phyloP scores from a whole-genome alignment of 495 filamentous ascomycete species.

The Articulospora tetracladia region DNA sequence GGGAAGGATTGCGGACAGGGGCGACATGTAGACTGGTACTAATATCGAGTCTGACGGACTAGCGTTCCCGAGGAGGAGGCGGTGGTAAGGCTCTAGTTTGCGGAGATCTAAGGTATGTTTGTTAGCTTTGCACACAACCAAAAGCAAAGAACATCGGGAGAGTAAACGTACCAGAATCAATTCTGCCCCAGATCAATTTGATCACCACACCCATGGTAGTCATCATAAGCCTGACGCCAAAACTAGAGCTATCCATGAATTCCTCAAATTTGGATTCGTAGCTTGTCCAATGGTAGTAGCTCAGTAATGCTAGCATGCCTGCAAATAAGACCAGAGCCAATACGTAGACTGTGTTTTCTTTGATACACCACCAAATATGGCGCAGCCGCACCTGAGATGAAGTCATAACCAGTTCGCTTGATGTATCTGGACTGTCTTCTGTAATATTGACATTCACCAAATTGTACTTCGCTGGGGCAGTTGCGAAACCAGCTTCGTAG shows the following conservation, averaged over 20 bases:
- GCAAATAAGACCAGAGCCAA: neutral
- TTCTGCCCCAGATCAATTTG: slow-evolving; percentile 27
- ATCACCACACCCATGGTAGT: slow-evolving; percentile 27
- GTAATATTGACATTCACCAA: neutral
- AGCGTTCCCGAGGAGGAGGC: slow-evolving; percentile 1
- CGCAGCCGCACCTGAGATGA: neutral
- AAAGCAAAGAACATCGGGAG: neutral
- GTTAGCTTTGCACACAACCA: neutral
- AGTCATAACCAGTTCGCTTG: neutral
- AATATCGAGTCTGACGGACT: slow-evolving; percentile 3
- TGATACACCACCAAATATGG: neutral
- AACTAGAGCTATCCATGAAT: slow-evolving; percentile 30
- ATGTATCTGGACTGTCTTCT: neutral
- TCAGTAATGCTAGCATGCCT: slow-evolving; percentile 2
- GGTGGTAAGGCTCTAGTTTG: slow-evolving; percentile 1
- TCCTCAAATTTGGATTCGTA: slow-evolving; percentile 27
- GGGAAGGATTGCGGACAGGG: slow-evolving; percentile 7
- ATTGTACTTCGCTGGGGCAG: neutral
- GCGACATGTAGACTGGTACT: slow-evolving; percentile 2
- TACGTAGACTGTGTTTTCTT: slow-evolving; percentile 6
- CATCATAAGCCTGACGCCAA: slow-evolving; percentile 32
- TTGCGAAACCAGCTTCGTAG: slow-evolving; percentile 1
- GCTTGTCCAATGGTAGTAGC: slow-evolving; percentile 10
- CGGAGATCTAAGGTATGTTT: slow-evolving; percentile 3
- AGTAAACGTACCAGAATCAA: slow-evolving; percentile 27